Conservation (phyloP, 176 grass and related monocot genomes). For the Microstegium vimineum region DNA sequence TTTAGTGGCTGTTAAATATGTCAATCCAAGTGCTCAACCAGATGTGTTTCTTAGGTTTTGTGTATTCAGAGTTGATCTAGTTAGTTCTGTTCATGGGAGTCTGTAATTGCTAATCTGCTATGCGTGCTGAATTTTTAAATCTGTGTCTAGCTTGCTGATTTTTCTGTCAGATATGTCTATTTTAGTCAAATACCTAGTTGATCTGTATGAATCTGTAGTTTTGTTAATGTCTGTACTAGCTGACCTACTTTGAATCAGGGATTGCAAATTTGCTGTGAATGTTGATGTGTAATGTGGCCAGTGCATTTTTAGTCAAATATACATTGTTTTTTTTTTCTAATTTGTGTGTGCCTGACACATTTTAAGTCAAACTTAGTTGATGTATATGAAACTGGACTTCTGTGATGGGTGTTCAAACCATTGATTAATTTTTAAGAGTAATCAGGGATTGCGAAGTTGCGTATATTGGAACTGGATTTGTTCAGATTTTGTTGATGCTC, state of each 20-base stretch:
- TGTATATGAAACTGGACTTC: not conserved
- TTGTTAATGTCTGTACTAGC: not conserved
- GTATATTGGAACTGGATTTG: not conserved
- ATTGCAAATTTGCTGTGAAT: not conserved
- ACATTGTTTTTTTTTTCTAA: not conserved
- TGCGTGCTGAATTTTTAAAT: not conserved
- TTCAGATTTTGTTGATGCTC: not conserved
- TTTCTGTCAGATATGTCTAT: not conserved
- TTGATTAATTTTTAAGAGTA: not conserved
- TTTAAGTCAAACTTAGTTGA: not conserved
- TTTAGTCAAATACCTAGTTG: not conserved
- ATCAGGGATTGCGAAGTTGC: not conserved
- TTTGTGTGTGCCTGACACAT: not conserved
- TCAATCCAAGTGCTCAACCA: not conserved
- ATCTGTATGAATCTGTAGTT: not conserved
- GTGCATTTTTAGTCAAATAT: not conserved
- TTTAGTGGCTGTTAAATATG: not conserved
- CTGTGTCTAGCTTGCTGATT: not conserved
- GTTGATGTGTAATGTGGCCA: not conserved
- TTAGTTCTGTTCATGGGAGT: not conserved
- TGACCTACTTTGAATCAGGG: not conserved
- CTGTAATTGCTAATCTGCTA: not conserved
- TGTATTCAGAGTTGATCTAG: not conserved
- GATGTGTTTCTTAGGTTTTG: not conserved
- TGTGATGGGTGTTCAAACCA: not conserved